Percentiles rank a stretch among this genome's conserved stretches.
Evolutionary conservation across 352 stramenopile genomes (phyloP).

Genomic region (Phytophthora ohioensis): DNA sequence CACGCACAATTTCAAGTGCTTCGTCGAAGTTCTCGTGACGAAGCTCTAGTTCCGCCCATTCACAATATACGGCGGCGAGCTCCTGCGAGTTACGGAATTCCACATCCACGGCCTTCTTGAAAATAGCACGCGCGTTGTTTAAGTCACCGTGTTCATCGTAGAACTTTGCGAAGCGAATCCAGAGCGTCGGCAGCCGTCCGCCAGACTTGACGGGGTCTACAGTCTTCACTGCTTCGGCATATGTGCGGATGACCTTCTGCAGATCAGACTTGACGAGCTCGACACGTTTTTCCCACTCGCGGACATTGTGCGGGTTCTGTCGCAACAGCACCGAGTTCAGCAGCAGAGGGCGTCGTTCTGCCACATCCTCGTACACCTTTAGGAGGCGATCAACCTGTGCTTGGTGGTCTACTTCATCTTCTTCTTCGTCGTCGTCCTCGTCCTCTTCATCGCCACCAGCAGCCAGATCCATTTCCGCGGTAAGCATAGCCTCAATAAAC

Average conservation of each 20-base stretch:
- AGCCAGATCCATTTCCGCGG: constrained; percentile 94
- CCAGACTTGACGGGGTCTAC: constrained; percentile 87
- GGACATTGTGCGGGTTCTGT: constrained; percentile 99
- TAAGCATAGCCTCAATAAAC: constrained; percentile 98
- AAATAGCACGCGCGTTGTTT: constrained; percentile 93
- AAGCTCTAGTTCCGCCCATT: constrained; percentile 97
- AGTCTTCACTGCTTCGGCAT: constrained; percentile 93
- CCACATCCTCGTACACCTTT: constrained; percentile 94
- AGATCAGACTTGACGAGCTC: constrained; percentile 79
- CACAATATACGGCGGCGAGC: constrained; percentile 94
- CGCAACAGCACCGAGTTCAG: constrained; percentile 96
- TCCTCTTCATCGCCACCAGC: constrained; percentile 64
- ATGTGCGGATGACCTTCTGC: constrained; percentile 83
- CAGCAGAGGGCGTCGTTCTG: constrained; percentile 94
- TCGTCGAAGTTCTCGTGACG: constrained; percentile 95
- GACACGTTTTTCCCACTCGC: constrained; percentile 97
- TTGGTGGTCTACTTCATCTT: constrained; percentile 71
- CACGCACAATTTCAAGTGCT: constrained; percentile 91
- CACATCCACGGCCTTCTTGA: constrained; percentile 88
- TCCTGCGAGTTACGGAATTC: constrained; percentile 91
- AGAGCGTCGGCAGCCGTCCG: constrained; percentile 93
- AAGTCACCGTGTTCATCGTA: constrained; percentile 95
- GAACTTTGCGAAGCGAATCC: constrained; percentile 94
- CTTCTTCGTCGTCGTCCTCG: constrained; percentile 76
- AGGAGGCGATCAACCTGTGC: constrained; percentile 77